phyloP scores from a whole-genome alignment of 768 basidiomycete genomes.

The Obba rivulosa region DNA sequence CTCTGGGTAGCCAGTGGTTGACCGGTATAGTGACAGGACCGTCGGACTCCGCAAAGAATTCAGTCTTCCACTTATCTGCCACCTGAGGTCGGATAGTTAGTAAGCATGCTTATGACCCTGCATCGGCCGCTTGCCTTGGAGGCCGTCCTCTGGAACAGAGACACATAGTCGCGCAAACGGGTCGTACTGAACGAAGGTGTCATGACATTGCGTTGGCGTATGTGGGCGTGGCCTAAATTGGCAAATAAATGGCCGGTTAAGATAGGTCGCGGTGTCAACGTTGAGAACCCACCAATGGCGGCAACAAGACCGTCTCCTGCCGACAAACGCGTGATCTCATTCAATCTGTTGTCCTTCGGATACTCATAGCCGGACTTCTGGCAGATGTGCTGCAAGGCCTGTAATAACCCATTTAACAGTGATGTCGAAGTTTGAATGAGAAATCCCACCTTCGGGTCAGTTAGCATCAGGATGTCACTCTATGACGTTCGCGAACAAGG shows the following conservation, averaged over 20 bases:
- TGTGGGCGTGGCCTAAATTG: conserved; percentile 11
- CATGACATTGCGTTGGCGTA: conserved; percentile 16
- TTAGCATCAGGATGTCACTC: conserved; percentile 7
- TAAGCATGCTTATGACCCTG: too few relatives aligned
- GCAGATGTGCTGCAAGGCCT: conserved; percentile 22
- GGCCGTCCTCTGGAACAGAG: conserved; percentile 11
- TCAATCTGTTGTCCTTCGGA: conserved; percentile 9
- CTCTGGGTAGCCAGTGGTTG: conserved; percentile 14
- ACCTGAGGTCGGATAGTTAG: conserved; percentile 6
- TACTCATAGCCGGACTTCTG: conserved; percentile 21
- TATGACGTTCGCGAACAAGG: background rate
- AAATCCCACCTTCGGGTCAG: conserved; percentile 7
- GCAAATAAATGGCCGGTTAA: background rate
- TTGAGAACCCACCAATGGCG: conserved; percentile 6
- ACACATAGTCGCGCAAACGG: conserved; percentile 13
- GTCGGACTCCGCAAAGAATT: background rate
- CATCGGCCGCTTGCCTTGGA: conserved; percentile 6
- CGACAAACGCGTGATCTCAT: background rate
- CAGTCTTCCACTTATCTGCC: conserved; percentile 16
- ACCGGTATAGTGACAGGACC: background rate
- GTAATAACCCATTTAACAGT: background rate
- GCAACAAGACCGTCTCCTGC: background rate
- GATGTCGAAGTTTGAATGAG: background rate
- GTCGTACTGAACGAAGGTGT: conserved; percentile 13
- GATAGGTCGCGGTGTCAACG: background rate